A percentile compares a stretch with the other conserved stretches of the same genome.
Conservation (phyloP, 1,139 yeast genomes). For the Blastobotrys malaysiensis region DNA sequence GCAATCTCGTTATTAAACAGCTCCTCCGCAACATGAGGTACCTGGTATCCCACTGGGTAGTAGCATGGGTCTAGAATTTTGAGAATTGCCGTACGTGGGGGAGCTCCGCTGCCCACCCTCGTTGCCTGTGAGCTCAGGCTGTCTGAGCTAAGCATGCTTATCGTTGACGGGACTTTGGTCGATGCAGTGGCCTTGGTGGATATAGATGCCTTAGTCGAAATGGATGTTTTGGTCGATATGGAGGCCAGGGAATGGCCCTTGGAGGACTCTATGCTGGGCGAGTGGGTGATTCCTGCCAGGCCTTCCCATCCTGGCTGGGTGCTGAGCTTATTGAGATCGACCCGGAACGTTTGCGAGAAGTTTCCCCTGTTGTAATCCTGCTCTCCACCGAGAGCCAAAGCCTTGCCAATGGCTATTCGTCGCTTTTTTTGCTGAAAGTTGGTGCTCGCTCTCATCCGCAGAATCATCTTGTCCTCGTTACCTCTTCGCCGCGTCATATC, state of each 20-base stretch:
- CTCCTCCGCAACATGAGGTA: conserved; percentile 5
- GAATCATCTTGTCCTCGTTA: not conserved
- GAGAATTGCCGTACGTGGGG: conserved; percentile 2
- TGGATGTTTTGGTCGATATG: not conserved
- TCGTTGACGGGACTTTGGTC: not conserved
- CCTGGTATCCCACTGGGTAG: conserved; percentile 6
- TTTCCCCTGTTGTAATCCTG: not conserved
- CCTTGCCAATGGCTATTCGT: not conserved
- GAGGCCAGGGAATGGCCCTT: not conserved
- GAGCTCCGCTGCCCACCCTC: not conserved
- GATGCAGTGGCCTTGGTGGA: not conserved
- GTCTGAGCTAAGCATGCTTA: not conserved
- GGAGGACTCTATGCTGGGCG: not conserved
- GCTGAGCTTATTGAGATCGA: conserved; percentile 1
- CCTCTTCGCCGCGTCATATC: not conserved
- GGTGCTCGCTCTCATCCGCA: not conserved
- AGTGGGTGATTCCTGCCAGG: not conserved
- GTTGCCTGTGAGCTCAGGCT: not conserved
- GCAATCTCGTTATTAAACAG: conserved; percentile 3
- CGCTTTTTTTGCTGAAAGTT: not conserved
- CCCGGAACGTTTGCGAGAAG: conserved; percentile 8
- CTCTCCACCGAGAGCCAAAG: not conserved
- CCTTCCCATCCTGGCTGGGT: not conserved
- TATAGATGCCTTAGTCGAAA: not conserved
- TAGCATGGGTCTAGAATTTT: conserved; percentile 5